Evolutionary conservation across 169 alveolate genomes (phyloP).

Genomic region (Plasmodium gaboni): DNA sequence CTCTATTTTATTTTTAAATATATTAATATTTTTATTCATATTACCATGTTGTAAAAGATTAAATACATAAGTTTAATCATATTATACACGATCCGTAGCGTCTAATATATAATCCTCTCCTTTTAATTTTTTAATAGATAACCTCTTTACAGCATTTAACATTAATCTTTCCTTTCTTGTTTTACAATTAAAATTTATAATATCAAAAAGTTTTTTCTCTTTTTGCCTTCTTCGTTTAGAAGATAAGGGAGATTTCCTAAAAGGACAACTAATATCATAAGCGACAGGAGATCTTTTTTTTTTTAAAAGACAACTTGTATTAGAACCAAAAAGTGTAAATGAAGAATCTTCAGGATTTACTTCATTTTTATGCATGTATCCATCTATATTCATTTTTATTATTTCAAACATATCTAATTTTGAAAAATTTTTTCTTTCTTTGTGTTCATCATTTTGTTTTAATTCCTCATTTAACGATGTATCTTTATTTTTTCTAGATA

Average conservation of each 20-base stretch:
- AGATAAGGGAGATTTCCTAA: slow-evolving; percentile 79
- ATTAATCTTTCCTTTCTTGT: slow-evolving; percentile 83
- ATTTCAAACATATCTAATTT: slow-evolving; percentile 49
- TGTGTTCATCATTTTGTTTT: not conserved
- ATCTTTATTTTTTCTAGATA: not conserved
- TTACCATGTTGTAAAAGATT: not conserved
- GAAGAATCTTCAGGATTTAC: slow-evolving; percentile 65
- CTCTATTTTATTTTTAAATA: not conserved
- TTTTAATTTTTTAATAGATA: slow-evolving; percentile 64
- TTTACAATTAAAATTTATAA: slow-evolving; percentile 81
- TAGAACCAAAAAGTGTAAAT: slow-evolving; percentile 67
- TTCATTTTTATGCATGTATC: slow-evolving; percentile 28
- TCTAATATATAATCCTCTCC: slow-evolving; percentile 66
- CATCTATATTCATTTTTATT: slow-evolving; percentile 36
- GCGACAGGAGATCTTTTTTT: slow-evolving; percentile 80
- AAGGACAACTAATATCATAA: slow-evolving; percentile 83
- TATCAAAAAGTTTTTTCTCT: slow-evolving; percentile 81
- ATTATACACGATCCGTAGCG: slow-evolving; percentile 31
- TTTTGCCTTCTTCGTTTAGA: slow-evolving; percentile 83
- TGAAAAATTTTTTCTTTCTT: not conserved
- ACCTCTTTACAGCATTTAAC: slow-evolving; percentile 78
- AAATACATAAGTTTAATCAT: not conserved
- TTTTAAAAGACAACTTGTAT: slow-evolving; percentile 75
- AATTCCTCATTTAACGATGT: not conserved
- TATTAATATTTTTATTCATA: not conserved